Evolutionary conservation across 345 rosid genomes (phyloP).

Genomic region (Eucalyptus sp.): DNA sequence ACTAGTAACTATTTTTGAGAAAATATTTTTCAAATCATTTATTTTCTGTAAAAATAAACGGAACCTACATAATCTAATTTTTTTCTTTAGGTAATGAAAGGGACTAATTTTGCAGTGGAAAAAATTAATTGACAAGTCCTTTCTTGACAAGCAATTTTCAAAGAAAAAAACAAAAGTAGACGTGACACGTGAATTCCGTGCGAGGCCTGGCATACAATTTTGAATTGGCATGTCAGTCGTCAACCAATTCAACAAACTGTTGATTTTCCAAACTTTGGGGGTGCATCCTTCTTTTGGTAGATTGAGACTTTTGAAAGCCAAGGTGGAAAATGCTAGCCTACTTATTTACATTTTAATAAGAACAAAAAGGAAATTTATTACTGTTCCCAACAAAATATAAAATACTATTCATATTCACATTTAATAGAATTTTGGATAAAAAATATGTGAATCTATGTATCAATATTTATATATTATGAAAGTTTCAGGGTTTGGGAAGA

Average conservation of each 20-base stretch:
- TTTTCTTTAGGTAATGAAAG: background rate
- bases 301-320: background rate
- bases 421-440: background rate
- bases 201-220: background rate
- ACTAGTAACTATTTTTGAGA: no score
- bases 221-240: background rate
- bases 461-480: background rate
- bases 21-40: no score
- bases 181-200: background rate
- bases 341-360: background rate
- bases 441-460: background rate
- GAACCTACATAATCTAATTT: background rate
- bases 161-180: background rate
- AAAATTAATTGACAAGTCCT: background rate
- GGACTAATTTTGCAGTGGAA: background rate
- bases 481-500: background rate
- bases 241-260: background rate
- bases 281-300: background rate
- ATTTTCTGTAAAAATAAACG: no score
- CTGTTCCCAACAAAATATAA: background rate
- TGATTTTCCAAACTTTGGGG: background rate
- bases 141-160: background rate
- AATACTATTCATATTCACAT: background rate
- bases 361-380: background rate
- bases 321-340: background rate